Evolutionary conservation across 306 rosid species (phyloP).

Genomic region (Cucumis cinereus): DNA sequence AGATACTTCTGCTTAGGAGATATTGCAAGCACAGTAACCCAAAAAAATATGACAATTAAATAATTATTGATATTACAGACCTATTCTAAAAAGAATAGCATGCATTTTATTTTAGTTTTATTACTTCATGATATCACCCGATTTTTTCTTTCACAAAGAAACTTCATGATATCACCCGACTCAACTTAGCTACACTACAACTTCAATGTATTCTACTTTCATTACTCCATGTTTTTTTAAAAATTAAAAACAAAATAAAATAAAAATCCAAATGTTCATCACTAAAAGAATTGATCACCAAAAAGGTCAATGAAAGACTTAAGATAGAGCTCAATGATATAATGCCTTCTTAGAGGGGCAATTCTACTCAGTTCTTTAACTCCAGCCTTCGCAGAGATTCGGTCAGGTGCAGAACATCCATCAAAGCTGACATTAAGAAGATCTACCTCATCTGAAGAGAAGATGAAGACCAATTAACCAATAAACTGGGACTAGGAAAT

Average conservation of each 20-base stretch:
- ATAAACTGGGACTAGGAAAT: constrained; percentile 12
- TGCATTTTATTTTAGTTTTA: not conserved
- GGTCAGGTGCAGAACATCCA: constrained; percentile 72
- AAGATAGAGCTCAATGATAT: not conserved
- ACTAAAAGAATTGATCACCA: not conserved
- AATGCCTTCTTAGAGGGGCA: constrained; percentile 66
- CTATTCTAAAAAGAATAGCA: not conserved
- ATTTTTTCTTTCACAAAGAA: too few species aligned
- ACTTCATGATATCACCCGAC: not conserved
- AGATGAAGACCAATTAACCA: constrained; percentile 15
- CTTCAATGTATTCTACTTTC: not conserved
- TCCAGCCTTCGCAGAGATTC: constrained; percentile 80
- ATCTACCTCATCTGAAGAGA: constrained; percentile 69
- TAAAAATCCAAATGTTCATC: not conserved
- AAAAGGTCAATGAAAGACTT: not conserved
- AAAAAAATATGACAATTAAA: not conserved
- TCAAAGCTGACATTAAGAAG: constrained; percentile 91
- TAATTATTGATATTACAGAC: not conserved
- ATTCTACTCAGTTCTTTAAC: constrained; percentile 53
- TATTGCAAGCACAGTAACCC: not conserved
- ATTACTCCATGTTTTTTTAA: not conserved
- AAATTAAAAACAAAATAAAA: not conserved
- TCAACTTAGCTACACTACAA: not conserved
- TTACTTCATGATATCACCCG: not conserved
- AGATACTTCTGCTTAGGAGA: not conserved